These are phyloP conservation scores for Talaromyces verruculosus DNA, from an alignment of 2,329 filamentous ascomycete species.

Conservation along the genomic window DNA sequence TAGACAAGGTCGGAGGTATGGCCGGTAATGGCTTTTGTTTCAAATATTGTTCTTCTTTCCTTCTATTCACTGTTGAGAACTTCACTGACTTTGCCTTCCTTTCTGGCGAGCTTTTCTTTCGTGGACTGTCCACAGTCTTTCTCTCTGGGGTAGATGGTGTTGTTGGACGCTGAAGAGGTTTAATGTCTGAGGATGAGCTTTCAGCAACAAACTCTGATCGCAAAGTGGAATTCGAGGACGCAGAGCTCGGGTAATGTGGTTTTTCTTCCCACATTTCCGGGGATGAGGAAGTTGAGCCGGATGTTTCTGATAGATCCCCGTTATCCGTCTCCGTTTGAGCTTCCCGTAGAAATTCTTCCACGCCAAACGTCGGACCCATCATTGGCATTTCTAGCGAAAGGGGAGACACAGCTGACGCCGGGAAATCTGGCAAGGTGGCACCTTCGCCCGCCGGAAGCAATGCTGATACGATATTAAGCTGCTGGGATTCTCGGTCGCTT, in stretches of 20 bases:
- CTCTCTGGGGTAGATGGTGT: constrained; percentile 29
- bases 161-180: not conserved
- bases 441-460: constrained; percentile 14
- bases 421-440: constrained; percentile 29
- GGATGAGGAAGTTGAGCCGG: constrained; percentile 30
- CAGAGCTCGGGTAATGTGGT: constrained; percentile 8
- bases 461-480: not conserved
- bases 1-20: constrained; percentile 27
- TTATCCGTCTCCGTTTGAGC: not conserved
- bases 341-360: constrained; percentile 11
- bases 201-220: not conserved
- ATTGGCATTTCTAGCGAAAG: constrained; percentile 20
- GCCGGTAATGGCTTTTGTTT: constrained; percentile 45
- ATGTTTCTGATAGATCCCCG: constrained; percentile 12
- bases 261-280: constrained; percentile 16
- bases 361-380: constrained; percentile 17
- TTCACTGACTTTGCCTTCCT: not conserved
- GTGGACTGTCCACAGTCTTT: constrained; percentile 24
- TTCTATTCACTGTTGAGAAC: not conserved
- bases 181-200: not conserved
- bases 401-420: constrained; percentile 25
- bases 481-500: constrained; percentile 15
- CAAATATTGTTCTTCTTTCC: constrained; percentile 24
- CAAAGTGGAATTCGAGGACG: constrained; percentile 14
- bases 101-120: not conserved